Conservation (phyloP, 768 basidiomycete species). For the Suillus weaverae region DNA sequence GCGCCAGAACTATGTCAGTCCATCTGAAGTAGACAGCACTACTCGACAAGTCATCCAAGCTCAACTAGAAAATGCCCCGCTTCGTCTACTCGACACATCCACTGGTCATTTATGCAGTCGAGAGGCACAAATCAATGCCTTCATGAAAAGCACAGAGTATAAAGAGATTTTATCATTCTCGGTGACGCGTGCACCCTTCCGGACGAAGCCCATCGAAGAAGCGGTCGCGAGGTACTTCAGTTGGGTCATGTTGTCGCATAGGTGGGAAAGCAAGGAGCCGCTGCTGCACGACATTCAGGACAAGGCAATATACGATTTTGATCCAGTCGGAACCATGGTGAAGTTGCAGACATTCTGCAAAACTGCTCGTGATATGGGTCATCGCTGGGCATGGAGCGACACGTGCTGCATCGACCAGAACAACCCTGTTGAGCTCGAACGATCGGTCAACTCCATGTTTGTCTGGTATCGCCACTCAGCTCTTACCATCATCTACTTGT, state of each 20-base stretch:
- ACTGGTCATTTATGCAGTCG: background rate
- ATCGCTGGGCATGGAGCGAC: background rate
- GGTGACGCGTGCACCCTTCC: background rate
- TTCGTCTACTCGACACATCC: background rate
- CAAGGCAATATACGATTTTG: background rate
- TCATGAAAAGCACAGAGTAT: background rate
- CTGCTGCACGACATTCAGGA: background rate
- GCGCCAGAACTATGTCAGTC: background rate
- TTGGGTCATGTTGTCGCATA: background rate
- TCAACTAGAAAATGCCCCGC: background rate
- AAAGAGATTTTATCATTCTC: background rate
- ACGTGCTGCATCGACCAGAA: background rate
- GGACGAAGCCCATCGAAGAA: background rate
- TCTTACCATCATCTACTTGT: background rate
- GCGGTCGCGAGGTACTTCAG: background rate
- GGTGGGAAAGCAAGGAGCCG: background rate
- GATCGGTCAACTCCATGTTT: background rate
- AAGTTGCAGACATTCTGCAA: background rate
- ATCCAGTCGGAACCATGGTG: background rate
- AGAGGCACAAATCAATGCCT: background rate
- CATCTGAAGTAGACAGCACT: background rate
- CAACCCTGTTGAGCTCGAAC: background rate
- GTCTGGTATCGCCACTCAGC: background rate
- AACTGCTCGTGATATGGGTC: background rate
- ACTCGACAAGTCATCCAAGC: background rate